These are phyloP conservation scores for Ganoderma sp. DNA, from an alignment of 1,284 basidiomycete genomes.

Conservation along the genomic window DNA sequence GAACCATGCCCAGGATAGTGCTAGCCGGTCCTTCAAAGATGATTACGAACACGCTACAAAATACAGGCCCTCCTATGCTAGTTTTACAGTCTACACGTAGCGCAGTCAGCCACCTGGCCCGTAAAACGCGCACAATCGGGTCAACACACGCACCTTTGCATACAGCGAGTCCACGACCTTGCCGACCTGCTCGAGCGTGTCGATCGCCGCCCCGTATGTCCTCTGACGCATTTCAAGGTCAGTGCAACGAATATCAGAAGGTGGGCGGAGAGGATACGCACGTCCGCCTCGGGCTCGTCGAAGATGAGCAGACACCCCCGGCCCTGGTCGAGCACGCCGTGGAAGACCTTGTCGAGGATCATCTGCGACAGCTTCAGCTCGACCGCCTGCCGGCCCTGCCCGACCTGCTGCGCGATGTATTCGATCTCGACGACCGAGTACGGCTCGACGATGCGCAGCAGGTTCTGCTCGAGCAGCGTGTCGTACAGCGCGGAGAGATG, in stretches of 20 bases:
- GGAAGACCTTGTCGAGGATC: conserved; percentile 96
- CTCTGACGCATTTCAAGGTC: conserved; percentile 52
- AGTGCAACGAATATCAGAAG: background rate
- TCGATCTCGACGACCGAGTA: conserved; percentile 92
- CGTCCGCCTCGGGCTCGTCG: conserved; percentile 84
- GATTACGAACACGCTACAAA: background rate
- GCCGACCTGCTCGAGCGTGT: conserved; percentile 88
- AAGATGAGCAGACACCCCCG: conserved; percentile 91
- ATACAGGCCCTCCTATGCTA: conserved; percentile 12
- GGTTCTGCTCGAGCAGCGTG: conserved; percentile 93
- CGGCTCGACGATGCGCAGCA: conserved; percentile 77
- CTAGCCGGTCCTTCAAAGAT: too few species aligned
- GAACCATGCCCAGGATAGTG: too few species aligned
- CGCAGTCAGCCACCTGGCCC: background rate
- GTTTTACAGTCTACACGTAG: conserved; percentile 17
- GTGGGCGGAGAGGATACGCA: conserved; percentile 44
- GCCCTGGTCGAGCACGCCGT: conserved; percentile 95
- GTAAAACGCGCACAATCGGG: too few species aligned
- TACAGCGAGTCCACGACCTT: conserved; percentile 93
- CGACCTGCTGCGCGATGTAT: conserved; percentile 88
- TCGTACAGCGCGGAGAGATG: conserved; percentile 95
- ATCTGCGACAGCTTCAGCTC: conserved; percentile 98
- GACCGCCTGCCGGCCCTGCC: conserved; percentile 90
- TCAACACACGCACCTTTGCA: conserved; percentile 44
- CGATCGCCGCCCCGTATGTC: conserved; percentile 86